Conservation (phyloP, 805 yeast species). For the Ogataea henricii region DNA sequence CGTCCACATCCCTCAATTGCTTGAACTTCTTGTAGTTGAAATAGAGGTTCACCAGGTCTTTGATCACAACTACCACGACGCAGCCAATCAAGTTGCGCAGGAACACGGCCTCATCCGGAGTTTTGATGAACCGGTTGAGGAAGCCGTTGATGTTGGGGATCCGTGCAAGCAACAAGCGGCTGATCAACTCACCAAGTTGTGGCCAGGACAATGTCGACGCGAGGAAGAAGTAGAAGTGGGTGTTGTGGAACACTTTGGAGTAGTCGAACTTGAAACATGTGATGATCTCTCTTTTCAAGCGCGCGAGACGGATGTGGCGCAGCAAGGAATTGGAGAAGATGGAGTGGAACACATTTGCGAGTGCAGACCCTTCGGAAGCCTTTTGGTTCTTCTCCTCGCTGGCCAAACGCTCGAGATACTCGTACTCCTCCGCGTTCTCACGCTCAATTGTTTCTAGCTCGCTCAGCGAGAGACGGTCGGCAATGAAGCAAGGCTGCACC, state of each 20-base stretch:
- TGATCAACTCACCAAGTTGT: conserved; percentile 29
- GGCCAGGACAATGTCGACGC: conserved; percentile 40
- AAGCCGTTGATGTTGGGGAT: conserved; percentile 25
- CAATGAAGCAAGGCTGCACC: conserved; percentile 38
- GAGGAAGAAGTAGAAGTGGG: conserved; percentile 20
- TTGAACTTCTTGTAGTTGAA: conserved; percentile 35
- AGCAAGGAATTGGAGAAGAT: conserved; percentile 14
- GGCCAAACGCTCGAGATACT: conserved; percentile 13
- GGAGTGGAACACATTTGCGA: conserved; percentile 6
- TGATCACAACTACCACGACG: conserved; percentile 29
- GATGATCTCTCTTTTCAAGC: conserved; percentile 31
- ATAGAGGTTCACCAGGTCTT: conserved; percentile 36
- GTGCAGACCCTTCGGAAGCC: not conserved
- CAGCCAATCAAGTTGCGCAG: conserved; percentile 39
- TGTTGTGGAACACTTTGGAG: conserved; percentile 26
- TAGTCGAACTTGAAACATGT: conserved; percentile 34
- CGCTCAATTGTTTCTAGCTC: conserved; percentile 36
- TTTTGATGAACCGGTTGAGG: conserved; percentile 26
- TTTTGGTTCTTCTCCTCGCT: not conserved
- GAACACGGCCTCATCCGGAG: conserved; percentile 41
- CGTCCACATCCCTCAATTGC: conserved; percentile 31
- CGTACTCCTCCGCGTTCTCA: conserved; percentile 32
- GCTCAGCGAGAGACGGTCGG: conserved; percentile 34
- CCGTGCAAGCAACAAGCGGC: conserved; percentile 23
- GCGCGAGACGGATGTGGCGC: conserved; percentile 19